These are phyloP conservation scores for Chenopodium album DNA, from an alignment of 148 eudicot species.

Conservation along the genomic window DNA sequence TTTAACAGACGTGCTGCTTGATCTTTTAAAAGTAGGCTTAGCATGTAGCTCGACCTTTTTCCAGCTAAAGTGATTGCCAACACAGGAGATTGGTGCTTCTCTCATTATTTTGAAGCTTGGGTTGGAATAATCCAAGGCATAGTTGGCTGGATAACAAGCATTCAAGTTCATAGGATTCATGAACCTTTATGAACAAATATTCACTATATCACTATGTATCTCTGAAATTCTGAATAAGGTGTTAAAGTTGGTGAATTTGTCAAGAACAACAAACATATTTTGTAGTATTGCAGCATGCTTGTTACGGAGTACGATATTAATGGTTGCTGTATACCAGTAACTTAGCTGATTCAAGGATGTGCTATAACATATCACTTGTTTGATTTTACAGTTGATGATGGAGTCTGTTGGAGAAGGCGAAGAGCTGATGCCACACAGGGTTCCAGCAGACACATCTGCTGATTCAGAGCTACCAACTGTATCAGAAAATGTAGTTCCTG, in stretches of 20 bases:
- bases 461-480: conserved; percentile 18
- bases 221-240: neutral
- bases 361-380: neutral
- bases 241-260: neutral
- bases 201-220: neutral
- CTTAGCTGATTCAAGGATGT: neutral
- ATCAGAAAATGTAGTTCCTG: conserved; percentile 28
- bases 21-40: neutral
- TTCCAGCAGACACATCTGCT: conserved; percentile 15
- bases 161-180: neutral
- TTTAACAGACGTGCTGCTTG: neutral
- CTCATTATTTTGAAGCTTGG: neutral
- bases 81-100: neutral
- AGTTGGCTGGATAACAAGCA: neutral
- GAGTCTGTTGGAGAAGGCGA: conserved; percentile 61
- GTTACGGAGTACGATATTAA: neutral
- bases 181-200: neutral
- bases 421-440: conserved; percentile 86
- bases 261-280: neutral
- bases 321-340: neutral
- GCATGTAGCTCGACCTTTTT: neutral
- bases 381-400: conserved; percentile 62
- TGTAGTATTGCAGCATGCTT: neutral
- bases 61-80: neutral
- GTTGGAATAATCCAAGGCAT: neutral